Conservation (phyloP, 805 yeast genomes). For the Yueomyces sp. region DNA sequence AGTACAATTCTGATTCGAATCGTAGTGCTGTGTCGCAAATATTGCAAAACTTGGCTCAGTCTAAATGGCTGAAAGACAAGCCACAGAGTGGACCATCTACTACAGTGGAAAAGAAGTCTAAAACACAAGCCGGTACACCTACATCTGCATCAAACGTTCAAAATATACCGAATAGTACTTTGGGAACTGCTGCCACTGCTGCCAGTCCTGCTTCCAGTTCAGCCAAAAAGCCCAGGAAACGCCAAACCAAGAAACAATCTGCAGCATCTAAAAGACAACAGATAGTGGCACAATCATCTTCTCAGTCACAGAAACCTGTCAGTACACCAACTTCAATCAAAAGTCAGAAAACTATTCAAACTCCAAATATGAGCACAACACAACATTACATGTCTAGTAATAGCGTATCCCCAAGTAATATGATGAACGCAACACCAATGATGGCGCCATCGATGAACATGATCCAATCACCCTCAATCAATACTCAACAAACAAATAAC, state of each 20-base stretch:
- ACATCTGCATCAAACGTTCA: conserved; percentile 7
- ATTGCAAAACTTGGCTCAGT: neutral
- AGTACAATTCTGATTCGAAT: neutral
- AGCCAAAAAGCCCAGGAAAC: conserved; percentile 18
- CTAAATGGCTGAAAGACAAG: neutral
- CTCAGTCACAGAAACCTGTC: neutral
- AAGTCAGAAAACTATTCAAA: conserved; percentile 1
- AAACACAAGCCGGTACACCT: conserved; percentile 11
- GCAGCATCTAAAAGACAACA: neutral
- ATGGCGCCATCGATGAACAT: conserved; percentile 3
- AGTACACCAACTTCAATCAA: neutral
- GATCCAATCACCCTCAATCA: conserved; percentile 1
- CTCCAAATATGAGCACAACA: conserved; percentile 5
- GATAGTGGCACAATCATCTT: neutral
- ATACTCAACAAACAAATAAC: neutral
- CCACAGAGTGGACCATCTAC: neutral
- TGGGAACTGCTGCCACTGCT: conserved; percentile 6
- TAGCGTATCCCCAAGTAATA: conserved; percentile 11
- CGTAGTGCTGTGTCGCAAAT: neutral
- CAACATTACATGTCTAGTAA: conserved; percentile 4
- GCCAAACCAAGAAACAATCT: conserved; percentile 5
- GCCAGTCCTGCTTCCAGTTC: conserved; percentile 6
- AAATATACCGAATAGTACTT: conserved; percentile 2
- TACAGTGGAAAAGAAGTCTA: conserved; percentile 1
- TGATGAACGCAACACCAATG: conserved; percentile 12